Base-by-base conservation (phyloP, 2,329 filamentous ascomycete genomes). In the Fusarium torreyae region DNA sequence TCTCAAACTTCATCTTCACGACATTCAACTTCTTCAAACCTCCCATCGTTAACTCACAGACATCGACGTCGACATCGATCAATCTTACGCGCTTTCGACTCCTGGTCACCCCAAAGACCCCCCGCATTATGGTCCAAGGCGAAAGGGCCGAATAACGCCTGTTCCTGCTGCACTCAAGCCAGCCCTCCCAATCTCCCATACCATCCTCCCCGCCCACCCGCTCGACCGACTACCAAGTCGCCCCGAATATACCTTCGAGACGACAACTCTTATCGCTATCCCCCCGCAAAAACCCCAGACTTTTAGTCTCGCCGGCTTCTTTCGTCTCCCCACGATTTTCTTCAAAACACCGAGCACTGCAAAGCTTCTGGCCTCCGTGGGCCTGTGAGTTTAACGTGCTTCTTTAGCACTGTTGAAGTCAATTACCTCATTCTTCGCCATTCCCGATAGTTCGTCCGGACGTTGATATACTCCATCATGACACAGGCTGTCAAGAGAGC, bases 401-500 rank as follows among this genome's bases (percentile, higher is more conserved):
- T 49, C 31, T 26, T 34, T 61, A 38, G 50, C 48, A 45, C 45
- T 24, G 39, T 40, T 22, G 53, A 71, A 73, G 57, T 71, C 54
- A 63, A 71, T 38, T 26, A 33, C 54, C 50, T 53, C 18, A 7
- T 33, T 18, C 20, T 40, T 57, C 51, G 56, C 40, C 14, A 38
- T 36, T 42, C 17, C 57, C 62, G 57, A 72, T 60, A 31, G 53
- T 43, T 28, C 53, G 57, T 49, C n/a, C 44, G 51, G 28, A 50
- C 36, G 51, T 60, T 45, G 26, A 28, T 53, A 54, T 65, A 58
- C 38, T 58, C 58, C 70, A 48, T 54, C 73, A 77, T 73, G 85
- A 79, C 83, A 43, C 83, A 85, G 69, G 84, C 85, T 67, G 84
- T 87, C 50, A 87, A 87, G 75, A 81, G 89, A 76, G 90, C 90